phyloP scores from a whole-genome alignment of 441 rosid species.

The Populus hybrid region DNA sequence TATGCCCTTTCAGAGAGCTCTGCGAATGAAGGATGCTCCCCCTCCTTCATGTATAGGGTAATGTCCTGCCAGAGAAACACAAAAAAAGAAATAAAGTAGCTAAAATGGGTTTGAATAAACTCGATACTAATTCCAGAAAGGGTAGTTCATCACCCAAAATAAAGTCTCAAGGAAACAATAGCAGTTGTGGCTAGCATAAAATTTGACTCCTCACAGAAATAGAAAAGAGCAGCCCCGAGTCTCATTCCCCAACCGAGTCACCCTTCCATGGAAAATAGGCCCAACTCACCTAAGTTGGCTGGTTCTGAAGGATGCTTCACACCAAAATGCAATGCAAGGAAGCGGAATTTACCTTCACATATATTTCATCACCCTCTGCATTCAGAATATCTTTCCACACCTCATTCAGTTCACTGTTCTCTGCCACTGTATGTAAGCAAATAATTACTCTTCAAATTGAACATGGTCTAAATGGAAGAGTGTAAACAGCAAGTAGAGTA shows the following conservation, averaged over 20 bases:
- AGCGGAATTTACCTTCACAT: slow-evolving; percentile 59
- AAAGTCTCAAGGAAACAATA: neutral
- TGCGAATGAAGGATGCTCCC: slow-evolving; percentile 76
- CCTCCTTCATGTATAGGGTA: slow-evolving; percentile 71
- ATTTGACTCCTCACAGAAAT: neutral
- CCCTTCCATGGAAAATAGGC: neutral
- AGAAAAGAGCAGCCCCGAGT: neutral
- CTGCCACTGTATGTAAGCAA: slow-evolving; percentile 57
- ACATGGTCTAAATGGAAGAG: neutral
- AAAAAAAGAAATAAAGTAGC: neutral
- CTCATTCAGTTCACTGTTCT: slow-evolving; percentile 76
- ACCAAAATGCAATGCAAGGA: neutral
- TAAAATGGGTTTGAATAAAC: neutral
- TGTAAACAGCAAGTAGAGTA: neutral
- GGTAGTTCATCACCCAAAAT: neutral
- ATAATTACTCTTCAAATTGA: slow-evolving; percentile 11
- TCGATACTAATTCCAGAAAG: neutral
- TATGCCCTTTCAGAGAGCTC: slow-evolving; percentile 85
- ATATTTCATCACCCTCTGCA: slow-evolving; percentile 98
- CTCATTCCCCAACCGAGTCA: neutral
- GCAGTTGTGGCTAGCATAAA: neutral
- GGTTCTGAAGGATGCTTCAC: neutral
- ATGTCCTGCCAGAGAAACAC: slow-evolving; percentile 51
- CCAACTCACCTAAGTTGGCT: neutral
- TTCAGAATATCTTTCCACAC: slow-evolving; percentile 95